Base-by-base conservation (phyloP, 495 filamentous ascomycete species). In the Aspergillus sclerotioniger region DNA sequence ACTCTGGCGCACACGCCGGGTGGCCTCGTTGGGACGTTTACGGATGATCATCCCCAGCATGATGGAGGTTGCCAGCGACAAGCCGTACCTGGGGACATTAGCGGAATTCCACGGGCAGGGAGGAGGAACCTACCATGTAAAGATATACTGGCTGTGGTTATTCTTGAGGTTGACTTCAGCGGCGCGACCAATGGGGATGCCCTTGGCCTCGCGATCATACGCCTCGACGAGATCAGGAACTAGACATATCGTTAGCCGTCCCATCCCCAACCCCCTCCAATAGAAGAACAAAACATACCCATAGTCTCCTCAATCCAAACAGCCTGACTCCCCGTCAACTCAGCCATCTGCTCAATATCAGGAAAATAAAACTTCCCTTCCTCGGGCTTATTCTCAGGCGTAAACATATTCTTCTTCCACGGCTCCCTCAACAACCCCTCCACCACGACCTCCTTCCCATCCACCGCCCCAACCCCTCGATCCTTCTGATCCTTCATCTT, bases 301-400 rank as follows among this genome's bases (percentile, higher is more conserved):
- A 95, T 96, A 57, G 93, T 98, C 79, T 94, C 86, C 75, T 98
- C 95, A 68, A 98, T 78, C 92, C 91, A 96, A 53, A 98, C 88
- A 6, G 91, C 78, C 76, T 96, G 90, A 61, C 88, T 91, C 1
- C 89, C 91, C 44, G 86, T 87, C 63, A 91, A 72, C 41, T 76
- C 77, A n/a, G 94, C 94, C 94, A 98, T 98, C 78, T 96, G 81
- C 64, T 83, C 70, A 45, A 98, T 88, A 71, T 97, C 95, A 1
- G 94, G 93, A 62, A 98, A 98, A 71, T 96, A 94, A 67, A 94
- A 98, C 74, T 90, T 88, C 52, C 85, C 84, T 57, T 80, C 82
- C 59, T 92, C 87, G 0, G 92, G 92, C 58, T 83, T 76, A 63
- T 98, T 98, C 0, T 86, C 86, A 0, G 94, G 94, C 56, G 94